Percentiles rank a stretch among this genome's conserved stretches.
These are phyloP conservation scores for Heteromeles arbutifolia DNA, from an alignment of 306 rosid species.

Conservation along the genomic window DNA sequence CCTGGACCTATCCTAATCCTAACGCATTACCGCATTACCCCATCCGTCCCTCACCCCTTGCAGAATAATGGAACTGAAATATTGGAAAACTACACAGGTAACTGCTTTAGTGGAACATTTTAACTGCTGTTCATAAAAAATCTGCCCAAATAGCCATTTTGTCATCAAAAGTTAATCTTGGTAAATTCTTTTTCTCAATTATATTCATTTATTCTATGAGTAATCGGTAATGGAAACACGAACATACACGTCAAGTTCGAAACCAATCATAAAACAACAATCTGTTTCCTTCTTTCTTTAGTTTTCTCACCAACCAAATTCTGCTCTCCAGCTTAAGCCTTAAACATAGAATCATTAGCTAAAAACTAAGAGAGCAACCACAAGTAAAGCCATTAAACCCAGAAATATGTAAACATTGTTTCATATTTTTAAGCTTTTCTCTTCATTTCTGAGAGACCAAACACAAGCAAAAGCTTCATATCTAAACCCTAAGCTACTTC, in stretches of 20 bases:
- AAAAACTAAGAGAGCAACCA: slow-evolving; percentile 2
- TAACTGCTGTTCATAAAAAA: neutral
- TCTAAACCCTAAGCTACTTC: slow-evolving; percentile 9
- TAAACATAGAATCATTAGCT: neutral
- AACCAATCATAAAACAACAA: neutral
- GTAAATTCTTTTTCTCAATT: neutral
- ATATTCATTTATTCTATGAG: neutral
- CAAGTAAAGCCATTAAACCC: neutral
- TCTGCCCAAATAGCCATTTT: neutral
- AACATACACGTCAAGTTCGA: neutral
- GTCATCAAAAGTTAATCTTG: neutral
- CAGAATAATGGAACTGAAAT: neutral
- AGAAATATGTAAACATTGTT: neutral
- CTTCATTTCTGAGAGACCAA: slow-evolving; percentile 1
- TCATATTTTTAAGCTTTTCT: neutral
- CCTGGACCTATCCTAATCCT: neutral
- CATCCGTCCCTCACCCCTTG: neutral
- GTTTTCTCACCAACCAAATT: neutral
- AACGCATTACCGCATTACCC: no score
- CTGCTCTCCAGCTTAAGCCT: neutral
- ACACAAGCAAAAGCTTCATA: slow-evolving; percentile 7
- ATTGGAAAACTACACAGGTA: neutral
- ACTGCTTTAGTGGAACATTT: neutral
- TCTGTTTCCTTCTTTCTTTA: neutral
- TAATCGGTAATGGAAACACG: neutral